A percentile compares a stretch with the other conserved stretches of the same genome.
Conservation (phyloP, 108 stramenopile species). For the Fistulifera solaris region DNA sequence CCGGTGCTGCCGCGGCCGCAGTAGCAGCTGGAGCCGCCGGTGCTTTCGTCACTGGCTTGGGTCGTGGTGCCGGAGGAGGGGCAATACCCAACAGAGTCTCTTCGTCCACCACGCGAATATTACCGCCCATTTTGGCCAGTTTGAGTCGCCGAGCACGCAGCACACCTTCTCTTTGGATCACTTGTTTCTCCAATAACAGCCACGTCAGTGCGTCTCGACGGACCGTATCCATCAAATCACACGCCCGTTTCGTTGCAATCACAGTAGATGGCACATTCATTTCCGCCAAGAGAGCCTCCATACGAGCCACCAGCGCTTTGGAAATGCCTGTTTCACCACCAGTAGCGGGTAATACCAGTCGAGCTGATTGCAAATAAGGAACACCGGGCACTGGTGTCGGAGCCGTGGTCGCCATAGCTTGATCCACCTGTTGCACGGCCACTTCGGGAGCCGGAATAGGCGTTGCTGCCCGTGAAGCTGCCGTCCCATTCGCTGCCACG, state of each 20-base stretch:
- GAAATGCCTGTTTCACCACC: conserved; percentile 60
- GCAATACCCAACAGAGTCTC: conserved; percentile 39
- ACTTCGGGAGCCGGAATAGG: conserved; percentile 3
- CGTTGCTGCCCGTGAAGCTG: conserved; percentile 3
- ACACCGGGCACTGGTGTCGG: conserved; percentile 66
- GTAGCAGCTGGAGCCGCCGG: conserved; percentile 18
- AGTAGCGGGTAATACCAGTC: conserved; percentile 58
- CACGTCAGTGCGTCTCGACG: conserved; percentile 71
- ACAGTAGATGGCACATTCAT: conserved; percentile 52
- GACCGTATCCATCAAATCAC: conserved; percentile 79
- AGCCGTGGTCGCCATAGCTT: conserved; percentile 49
- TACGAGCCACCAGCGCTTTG: conserved; percentile 62
- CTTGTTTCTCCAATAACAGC: conserved; percentile 66
- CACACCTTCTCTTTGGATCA: conserved; percentile 64
- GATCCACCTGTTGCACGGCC: conserved; percentile 21
- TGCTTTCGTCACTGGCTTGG: conserved; percentile 4
- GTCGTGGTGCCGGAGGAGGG: conserved; percentile 10
- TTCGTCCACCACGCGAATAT: conserved; percentile 25
- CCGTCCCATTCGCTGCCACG: conserved; percentile 26
- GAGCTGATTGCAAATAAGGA: conserved; percentile 83
- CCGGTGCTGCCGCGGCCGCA: neutral
- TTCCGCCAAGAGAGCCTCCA: conserved; percentile 64
- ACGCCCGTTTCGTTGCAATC: conserved; percentile 72
- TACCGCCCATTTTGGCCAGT: conserved; percentile 34
- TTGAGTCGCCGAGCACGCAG: conserved; percentile 41